These are phyloP conservation scores for Bacterosira constricta DNA, from an alignment of 108 stramenopile species.

Conservation along the genomic window DNA sequence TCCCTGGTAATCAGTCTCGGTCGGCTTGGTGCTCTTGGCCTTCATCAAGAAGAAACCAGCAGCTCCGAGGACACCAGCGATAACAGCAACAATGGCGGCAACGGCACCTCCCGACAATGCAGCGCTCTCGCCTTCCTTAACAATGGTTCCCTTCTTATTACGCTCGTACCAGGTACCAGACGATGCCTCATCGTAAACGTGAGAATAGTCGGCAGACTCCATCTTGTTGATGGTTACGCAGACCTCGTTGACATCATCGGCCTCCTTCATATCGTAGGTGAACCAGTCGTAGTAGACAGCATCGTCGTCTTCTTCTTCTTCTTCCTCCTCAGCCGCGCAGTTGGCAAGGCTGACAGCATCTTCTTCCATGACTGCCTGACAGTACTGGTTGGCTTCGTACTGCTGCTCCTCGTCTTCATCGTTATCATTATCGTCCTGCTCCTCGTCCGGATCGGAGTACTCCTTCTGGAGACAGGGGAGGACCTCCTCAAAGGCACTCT, in stretches of 20 bases:
- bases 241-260: constrained; percentile 9
- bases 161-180: constrained; percentile 36
- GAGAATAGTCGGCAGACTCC: constrained; percentile 14
- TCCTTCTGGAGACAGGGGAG: not conserved
- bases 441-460: constrained; percentile 1
- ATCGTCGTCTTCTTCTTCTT: constrained; percentile 3
- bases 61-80: not conserved
- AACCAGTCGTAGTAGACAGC: constrained; percentile 12
- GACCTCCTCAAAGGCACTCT: constrained; percentile 17
- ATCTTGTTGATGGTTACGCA: constrained; percentile 13
- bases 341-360: constrained; percentile 8
- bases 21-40: constrained; percentile 11
- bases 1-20: constrained; percentile 26
- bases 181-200: constrained; percentile 5
- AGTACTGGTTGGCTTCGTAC: constrained; percentile 14
- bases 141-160: constrained; percentile 18
- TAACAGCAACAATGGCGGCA: constrained; percentile 15
- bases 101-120: constrained; percentile 21
- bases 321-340: constrained; percentile 4
- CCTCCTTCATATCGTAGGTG: constrained; percentile 23
- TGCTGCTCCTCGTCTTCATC: constrained; percentile 1
- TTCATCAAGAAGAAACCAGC: not conserved
- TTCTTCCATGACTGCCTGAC: constrained; percentile 17
- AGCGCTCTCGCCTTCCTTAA: not conserved
- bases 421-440: not conserved